Percentiles rank a stretch among this genome's conserved stretches.
phyloP scores from a whole-genome alignment of 2,329 filamentous ascomycete genomes.

The Lasiodiplodia citricola region DNA sequence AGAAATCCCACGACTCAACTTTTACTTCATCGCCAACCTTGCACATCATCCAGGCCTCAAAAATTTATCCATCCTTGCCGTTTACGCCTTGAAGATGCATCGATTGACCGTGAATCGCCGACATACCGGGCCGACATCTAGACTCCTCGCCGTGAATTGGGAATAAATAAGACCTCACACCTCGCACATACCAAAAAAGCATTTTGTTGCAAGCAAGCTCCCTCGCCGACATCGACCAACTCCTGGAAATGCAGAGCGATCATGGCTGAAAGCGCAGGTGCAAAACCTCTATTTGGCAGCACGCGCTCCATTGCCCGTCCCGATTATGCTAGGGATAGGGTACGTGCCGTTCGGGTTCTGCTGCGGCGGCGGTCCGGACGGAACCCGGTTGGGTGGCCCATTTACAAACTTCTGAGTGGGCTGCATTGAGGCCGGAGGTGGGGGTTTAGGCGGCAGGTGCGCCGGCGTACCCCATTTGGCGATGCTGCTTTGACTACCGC shows the following conservation, averaged over 20 bases:
- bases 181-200: constrained; percentile 1
- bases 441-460: constrained; percentile 61
- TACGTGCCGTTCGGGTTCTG: constrained; percentile 22
- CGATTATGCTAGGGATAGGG: constrained; percentile 26
- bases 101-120: constrained; percentile 22
- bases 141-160: constrained; percentile 21
- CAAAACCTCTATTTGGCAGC: constrained; percentile 19
- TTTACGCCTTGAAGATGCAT: constrained; percentile 24
- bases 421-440: constrained; percentile 47
- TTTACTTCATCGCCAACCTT: constrained; percentile 22
- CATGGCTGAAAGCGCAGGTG: neutral
- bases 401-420: constrained; percentile 38
- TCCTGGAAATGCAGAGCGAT: constrained; percentile 19
- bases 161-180: constrained; percentile 18
- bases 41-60: constrained; percentile 23
- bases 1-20: constrained; percentile 8
- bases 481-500: constrained; percentile 53
- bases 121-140: constrained; percentile 23
- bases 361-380: constrained; percentile 12
- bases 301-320: constrained; percentile 20
- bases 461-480: constrained; percentile 63
- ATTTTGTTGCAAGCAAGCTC: constrained; percentile 10
- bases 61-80: constrained; percentile 21
- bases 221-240: constrained; percentile 12
- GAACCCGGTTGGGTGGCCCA: constrained; percentile 2